Percentiles rank a stretch among this genome's conserved stretches.
Evolutionary conservation across 208 protist species (phyloP).

Genomic region (Cochliopodium minus): DNA sequence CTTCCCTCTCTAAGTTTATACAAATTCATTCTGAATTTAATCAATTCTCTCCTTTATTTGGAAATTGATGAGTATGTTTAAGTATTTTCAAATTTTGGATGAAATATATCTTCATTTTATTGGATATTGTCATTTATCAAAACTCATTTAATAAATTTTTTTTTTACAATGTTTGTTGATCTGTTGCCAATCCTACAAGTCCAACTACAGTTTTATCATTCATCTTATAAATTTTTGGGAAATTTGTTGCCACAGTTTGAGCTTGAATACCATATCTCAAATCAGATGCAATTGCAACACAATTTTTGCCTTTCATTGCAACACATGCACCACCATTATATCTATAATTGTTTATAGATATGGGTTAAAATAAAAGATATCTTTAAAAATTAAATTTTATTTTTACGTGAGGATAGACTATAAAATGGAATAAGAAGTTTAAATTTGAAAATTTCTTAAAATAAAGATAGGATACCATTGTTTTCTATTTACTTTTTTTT

Average conservation of each 20-base stretch:
- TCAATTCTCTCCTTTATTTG: slow-evolving; percentile 24
- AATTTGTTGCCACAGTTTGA: slow-evolving; percentile 80
- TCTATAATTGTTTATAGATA: too few relatives aligned
- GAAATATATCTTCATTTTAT: not conserved
- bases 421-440: too few relatives aligned
- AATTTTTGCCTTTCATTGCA: slow-evolving; percentile 92
- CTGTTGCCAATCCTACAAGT: slow-evolving; percentile 80
- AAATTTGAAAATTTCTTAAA: too few relatives aligned
- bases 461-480: too few relatives aligned
- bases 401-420: too few relatives aligned
- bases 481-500: too few relatives aligned
- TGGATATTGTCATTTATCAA: not conserved
- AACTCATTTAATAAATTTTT: slow-evolving; percentile 63
- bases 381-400: too few relatives aligned
- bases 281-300: slow-evolving; percentile 90
- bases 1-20: slow-evolving; percentile 51
- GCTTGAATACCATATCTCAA: slow-evolving; percentile 77
- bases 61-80: not conserved
- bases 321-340: slow-evolving; percentile 89
- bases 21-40: slow-evolving; percentile 45
- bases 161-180: slow-evolving; percentile 83
- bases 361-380: too few relatives aligned
- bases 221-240: slow-evolving; percentile 79
- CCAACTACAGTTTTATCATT: slow-evolving; percentile 78
- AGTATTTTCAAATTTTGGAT: not conserved